phyloP scores from a whole-genome alignment of 148 eudicot genomes.

The Chenopodium quinoa region DNA sequence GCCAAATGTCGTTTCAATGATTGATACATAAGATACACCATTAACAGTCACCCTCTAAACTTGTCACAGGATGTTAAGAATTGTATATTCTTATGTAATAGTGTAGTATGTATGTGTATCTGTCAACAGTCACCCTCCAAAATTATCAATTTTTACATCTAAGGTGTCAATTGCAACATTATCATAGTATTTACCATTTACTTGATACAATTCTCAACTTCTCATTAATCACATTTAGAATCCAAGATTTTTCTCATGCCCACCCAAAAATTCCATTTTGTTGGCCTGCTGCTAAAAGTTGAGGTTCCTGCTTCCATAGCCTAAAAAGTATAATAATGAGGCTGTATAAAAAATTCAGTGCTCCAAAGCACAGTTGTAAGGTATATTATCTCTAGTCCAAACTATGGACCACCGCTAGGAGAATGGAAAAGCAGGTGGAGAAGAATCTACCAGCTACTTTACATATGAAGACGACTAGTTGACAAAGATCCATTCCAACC shows the following conservation, averaged over 20 bases:
- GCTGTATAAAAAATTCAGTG: background rate
- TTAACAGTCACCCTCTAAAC: background rate
- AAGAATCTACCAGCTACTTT: conserved; percentile 5
- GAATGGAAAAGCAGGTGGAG: background rate
- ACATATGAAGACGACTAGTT: conserved; percentile 10
- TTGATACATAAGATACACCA: background rate
- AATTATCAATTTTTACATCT: background rate
- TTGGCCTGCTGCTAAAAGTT: background rate
- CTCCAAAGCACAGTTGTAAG: conserved; percentile 2
- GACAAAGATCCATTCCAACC: conserved; percentile 20
- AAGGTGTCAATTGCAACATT: background rate
- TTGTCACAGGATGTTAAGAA: background rate
- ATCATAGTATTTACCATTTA: background rate
- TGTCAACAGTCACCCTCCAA: background rate
- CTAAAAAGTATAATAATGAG: background rate
- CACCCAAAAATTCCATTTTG: conserved; percentile 3
- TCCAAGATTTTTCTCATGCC: background rate
- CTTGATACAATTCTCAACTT: background rate
- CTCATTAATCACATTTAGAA: background rate
- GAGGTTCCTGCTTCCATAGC: conserved; percentile 13
- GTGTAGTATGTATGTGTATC: background rate
- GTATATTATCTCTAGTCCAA: background rate
- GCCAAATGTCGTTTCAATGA: background rate
- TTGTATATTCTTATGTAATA: background rate
- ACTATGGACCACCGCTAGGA: background rate